phyloP scores from a whole-genome alignment of 345 rosid species.

The Eucalyptus pauciflora region DNA sequence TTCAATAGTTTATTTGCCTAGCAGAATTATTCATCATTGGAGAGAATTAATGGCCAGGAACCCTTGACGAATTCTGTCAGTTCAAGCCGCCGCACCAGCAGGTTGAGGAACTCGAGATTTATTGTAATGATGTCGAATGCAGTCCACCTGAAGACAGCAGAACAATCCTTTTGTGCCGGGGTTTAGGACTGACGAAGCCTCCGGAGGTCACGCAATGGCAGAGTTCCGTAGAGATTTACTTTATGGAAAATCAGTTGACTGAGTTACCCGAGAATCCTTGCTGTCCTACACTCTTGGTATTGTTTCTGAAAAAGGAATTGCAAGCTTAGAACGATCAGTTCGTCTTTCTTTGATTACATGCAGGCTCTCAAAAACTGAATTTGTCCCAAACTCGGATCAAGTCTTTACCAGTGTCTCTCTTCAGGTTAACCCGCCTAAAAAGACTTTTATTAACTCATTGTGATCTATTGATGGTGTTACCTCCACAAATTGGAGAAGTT shows the following conservation, averaged over 20 bases:
- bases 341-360: background rate
- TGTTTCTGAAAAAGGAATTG: background rate
- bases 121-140: background rate
- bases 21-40: too few relatives aligned
- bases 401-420: background rate
- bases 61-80: too few relatives aligned
- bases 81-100: background rate
- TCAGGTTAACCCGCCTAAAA: background rate
- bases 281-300: background rate
- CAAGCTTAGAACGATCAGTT: background rate
- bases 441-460: background rate
- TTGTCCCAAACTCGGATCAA: slow-evolving; percentile 3
- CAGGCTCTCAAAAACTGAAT: background rate
- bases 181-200: background rate
- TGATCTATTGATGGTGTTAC: background rate
- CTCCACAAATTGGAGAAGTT: background rate
- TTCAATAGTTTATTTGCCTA: background rate
- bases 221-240: background rate
- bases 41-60: background rate
- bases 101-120: background rate
- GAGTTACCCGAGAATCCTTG: background rate
- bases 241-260: background rate
- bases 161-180: background rate
- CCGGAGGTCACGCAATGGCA: background rate
- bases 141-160: background rate